Percentiles rank a stretch among this genome's conserved stretches.
These are phyloP conservation scores for Rutstroemia sp. DNA, from an alignment of 2,329 filamentous ascomycete genomes.

Conservation along the genomic window DNA sequence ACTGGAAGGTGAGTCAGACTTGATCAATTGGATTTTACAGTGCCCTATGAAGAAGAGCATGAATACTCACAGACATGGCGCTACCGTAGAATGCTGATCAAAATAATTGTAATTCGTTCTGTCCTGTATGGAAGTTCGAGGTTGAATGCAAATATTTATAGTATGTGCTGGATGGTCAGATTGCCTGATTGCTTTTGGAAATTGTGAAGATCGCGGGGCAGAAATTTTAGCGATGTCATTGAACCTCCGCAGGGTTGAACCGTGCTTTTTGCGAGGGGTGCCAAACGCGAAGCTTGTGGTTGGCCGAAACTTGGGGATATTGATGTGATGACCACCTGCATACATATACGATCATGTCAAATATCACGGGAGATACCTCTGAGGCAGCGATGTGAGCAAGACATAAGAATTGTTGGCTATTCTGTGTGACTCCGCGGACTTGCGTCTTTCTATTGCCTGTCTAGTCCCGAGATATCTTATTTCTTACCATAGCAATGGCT, in stretches of 20 bases:
- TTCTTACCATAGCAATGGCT: not conserved
- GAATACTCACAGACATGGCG: slow-evolving; percentile 5
- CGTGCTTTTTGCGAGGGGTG: not conserved
- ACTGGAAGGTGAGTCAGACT: slow-evolving; percentile 32
- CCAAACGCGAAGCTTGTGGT: not conserved
- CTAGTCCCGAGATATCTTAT: not conserved
- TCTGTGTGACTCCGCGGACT: not conserved
- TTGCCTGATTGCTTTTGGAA: not conserved
- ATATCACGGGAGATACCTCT: not conserved
- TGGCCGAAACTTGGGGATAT: not conserved
- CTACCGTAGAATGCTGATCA: not conserved
- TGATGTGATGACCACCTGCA: not conserved
- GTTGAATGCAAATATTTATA: not conserved
- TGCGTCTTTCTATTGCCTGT: slow-evolving; percentile 5
- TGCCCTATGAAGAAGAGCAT: not conserved
- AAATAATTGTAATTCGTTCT: too few species aligned
- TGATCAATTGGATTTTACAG: not conserved
- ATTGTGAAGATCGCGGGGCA: slow-evolving; percentile 1
- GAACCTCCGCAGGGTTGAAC: not conserved
- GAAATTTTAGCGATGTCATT: slow-evolving; percentile 4
- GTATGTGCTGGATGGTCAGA: slow-evolving; percentile 2
- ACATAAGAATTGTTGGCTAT: not conserved
- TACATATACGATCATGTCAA: not conserved
- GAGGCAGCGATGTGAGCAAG: not conserved
- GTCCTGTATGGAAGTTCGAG: not conserved